Conservation (phyloP, 75 land plant species). For the Ceratopteris richardii region DNA sequence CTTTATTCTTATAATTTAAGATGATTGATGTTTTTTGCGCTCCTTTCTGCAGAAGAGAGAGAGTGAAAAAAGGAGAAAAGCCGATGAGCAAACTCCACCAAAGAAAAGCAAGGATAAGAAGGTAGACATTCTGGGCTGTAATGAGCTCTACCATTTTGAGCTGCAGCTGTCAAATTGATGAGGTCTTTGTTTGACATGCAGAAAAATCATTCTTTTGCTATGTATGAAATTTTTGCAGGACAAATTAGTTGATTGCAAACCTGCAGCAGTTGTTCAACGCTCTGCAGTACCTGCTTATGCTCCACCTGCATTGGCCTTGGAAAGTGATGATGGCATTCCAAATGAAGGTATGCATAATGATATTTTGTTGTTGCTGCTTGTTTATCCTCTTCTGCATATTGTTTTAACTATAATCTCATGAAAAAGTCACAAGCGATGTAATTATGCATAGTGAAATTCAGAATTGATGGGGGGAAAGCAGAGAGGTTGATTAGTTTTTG, state of each 20-base stretch:
- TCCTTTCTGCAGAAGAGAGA: constrained; percentile 34
- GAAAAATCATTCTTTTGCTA: neutral
- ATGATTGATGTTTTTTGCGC: neutral
- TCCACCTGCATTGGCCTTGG: constrained; percentile 24
- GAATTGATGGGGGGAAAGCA: too few species aligned
- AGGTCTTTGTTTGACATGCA: neutral
- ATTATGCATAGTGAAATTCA: too few species aligned
- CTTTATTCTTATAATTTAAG: neutral
- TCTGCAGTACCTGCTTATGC: constrained; percentile 18
- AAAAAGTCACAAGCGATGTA: too few species aligned
- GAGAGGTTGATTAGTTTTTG: too few species aligned
- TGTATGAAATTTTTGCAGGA: constrained; percentile 3
- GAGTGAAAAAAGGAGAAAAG: constrained; percentile 57
- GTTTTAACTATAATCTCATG: neutral
- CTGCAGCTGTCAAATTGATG: neutral
- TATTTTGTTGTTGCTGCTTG: too few species aligned
- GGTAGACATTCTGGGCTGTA: constrained; percentile 19
- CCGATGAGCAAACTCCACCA: constrained; percentile 38
- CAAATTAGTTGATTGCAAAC: constrained; percentile 1
- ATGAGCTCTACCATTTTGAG: neutral
- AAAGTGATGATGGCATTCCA: constrained; percentile 36
- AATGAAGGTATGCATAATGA: constrained; percentile 29
- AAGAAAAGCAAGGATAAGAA: constrained; percentile 55
- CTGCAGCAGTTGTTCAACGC: neutral
- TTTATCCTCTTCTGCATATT: neutral